Percentiles rank a stretch among this genome's conserved stretches.
phyloP scores from a whole-genome alignment of 2,329 filamentous ascomycete genomes.

The Xylariaceae sp. region DNA sequence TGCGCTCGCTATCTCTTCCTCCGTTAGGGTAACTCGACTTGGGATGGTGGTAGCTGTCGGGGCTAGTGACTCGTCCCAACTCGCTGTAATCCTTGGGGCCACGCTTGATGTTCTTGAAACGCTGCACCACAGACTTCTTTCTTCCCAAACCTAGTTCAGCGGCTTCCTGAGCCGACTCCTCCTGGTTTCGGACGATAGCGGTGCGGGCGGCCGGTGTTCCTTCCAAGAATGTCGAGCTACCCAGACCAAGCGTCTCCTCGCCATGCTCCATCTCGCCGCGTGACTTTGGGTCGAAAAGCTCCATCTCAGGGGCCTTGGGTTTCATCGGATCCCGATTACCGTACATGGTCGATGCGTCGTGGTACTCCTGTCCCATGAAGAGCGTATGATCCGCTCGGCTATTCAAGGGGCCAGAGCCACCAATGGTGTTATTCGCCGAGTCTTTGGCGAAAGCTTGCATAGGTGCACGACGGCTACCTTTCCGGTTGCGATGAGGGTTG shows the following conservation, averaged over 20 bases:
- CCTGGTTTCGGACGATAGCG: slow-evolving; percentile 70
- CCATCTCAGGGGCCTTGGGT: slow-evolving; percentile 39
- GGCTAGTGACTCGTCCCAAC: slow-evolving; percentile 54
- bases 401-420: slow-evolving; percentile 81
- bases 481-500: slow-evolving; percentile 88
- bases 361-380: slow-evolving; percentile 74
- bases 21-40: slow-evolving; percentile 34
- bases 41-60: slow-evolving; percentile 44
- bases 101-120: slow-evolving; percentile 75
- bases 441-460: slow-evolving; percentile 96
- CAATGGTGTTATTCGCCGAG: slow-evolving; percentile 86
- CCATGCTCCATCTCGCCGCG: slow-evolving; percentile 74
- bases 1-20: slow-evolving; percentile 47
- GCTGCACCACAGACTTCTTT: slow-evolving; percentile 92
- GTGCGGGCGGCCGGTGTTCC: slow-evolving; percentile 81
- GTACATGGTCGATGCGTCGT: slow-evolving; percentile 86
- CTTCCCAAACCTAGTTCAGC: slow-evolving; percentile 62
- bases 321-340: slow-evolving; percentile 18
- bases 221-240: slow-evolving; percentile 92
- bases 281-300: slow-evolving; percentile 62
- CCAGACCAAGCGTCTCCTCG: slow-evolving; percentile 74
- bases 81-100: slow-evolving; percentile 56
- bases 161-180: slow-evolving; percentile 56
- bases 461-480: slow-evolving; percentile 74
- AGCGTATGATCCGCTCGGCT: slow-evolving; percentile 74